Percentiles rank a stretch among this genome's conserved stretches.
phyloP scores from a whole-genome alignment of 2,329 filamentous ascomycete species.

The Fusarium irregulare region DNA sequence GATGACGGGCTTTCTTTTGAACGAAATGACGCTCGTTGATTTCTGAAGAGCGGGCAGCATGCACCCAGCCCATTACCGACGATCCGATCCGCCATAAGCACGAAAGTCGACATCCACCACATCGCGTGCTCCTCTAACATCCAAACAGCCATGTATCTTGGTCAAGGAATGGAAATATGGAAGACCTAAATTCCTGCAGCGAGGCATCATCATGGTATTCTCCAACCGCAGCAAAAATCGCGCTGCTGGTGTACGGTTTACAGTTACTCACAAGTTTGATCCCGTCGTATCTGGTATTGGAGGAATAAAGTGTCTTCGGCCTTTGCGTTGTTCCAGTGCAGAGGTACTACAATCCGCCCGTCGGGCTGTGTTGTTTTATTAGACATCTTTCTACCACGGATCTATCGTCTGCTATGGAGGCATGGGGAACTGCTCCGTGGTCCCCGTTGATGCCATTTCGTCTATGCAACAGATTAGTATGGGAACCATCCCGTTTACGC shows the following conservation, averaged over 20 bases:
- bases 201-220: slow-evolving; percentile 2
- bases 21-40: not conserved
- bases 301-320: not conserved
- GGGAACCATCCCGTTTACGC: not conserved
- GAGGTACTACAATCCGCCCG: not conserved
- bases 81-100: slow-evolving; percentile 34
- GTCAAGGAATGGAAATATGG: not conserved
- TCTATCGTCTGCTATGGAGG: not conserved
- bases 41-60: slow-evolving; percentile 13
- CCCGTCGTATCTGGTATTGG: not conserved
- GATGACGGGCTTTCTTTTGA: not conserved
- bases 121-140: not conserved
- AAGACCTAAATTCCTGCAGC: not conserved
- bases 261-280: not conserved
- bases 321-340: not conserved
- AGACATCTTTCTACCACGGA: slow-evolving; percentile 6
- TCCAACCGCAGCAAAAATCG: slow-evolving; percentile 3
- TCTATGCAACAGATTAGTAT: not conserved
- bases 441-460: not conserved
- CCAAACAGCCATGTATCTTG: not conserved
- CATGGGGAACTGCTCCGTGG: not conserved
- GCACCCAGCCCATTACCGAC: slow-evolving; percentile 29
- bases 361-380: not conserved
- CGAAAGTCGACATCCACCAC: slow-evolving; percentile 9
- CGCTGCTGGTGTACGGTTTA: slow-evolving; percentile 16